Conservation (phyloP, 139 green algal genomes). For the Chlamydomonas asymmetrica region DNA sequence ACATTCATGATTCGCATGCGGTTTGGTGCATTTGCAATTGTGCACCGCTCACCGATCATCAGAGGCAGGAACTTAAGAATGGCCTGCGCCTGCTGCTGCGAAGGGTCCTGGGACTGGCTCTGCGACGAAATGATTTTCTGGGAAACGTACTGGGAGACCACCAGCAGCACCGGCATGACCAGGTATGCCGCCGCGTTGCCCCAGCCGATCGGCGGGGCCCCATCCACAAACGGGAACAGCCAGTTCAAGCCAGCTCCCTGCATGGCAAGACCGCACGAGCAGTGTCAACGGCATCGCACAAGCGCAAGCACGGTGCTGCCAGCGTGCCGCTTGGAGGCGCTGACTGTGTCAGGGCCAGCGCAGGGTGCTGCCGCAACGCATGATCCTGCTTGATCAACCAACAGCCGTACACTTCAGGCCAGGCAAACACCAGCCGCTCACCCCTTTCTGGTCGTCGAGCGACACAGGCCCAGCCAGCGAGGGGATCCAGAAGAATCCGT, state of each 20-base stretch:
- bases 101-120: slow-evolving; percentile 54
- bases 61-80: slow-evolving; percentile 98
- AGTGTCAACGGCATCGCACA: too few species aligned
- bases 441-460: too few species aligned
- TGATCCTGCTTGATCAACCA: too few species aligned
- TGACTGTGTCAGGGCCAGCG: too few species aligned
- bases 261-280: not conserved
- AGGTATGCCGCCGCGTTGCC: slow-evolving; percentile 82
- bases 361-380: too few species aligned
- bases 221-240: slow-evolving; percentile 89
- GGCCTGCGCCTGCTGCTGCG: slow-evolving; percentile 73
- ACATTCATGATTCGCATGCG: too few species aligned
- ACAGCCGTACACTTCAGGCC: too few species aligned
- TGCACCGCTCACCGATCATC: slow-evolving; percentile 86
- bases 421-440: too few species aligned
- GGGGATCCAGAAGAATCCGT: slow-evolving; percentile 93
- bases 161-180: slow-evolving; percentile 88
- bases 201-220: slow-evolving; percentile 92
- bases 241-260: slow-evolving; percentile 67
- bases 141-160: slow-evolving; percentile 73
- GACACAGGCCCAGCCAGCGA: slow-evolving; percentile 74
- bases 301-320: too few species aligned
- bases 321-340: too few species aligned
- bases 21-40: too few species aligned
- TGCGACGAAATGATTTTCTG: slow-evolving; percentile 76